These are phyloP conservation scores for Medicago ruthenica DNA, from an alignment of 306 rosid species.

Conservation along the genomic window DNA sequence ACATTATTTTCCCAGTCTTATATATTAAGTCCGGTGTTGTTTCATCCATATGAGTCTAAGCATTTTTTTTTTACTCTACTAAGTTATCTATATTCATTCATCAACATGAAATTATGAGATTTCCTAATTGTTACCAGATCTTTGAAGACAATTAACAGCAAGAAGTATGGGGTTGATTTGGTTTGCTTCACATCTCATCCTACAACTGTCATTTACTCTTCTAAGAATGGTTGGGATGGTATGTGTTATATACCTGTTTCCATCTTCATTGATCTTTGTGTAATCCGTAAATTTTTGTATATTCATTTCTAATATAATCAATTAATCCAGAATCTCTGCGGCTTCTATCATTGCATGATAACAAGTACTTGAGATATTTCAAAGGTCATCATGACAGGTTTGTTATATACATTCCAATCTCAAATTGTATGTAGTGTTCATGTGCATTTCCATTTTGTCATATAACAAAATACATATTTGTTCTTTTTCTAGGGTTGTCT, in stretches of 20 bases:
- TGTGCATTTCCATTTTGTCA: neutral
- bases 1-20: neutral
- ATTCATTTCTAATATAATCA: slow-evolving; percentile 35
- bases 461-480: slow-evolving; percentile 9
- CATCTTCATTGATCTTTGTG: slow-evolving; percentile 15
- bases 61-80: neutral
- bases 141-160: slow-evolving; percentile 98
- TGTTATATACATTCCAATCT: slow-evolving; percentile 28
- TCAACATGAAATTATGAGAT: slow-evolving; percentile 24
- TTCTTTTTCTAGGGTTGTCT: slow-evolving; percentile 75
- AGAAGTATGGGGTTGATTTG: slow-evolving; percentile 95
- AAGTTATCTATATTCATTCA: neutral
- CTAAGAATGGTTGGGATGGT: slow-evolving; percentile 99
- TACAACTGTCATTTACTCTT: slow-evolving; percentile 93
- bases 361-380: slow-evolving; percentile 93
- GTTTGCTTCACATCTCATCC: slow-evolving; percentile 98
- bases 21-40: neutral
- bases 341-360: slow-evolving; percentile 90
- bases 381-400: slow-evolving; percentile 99
- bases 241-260: slow-evolving; percentile 35
- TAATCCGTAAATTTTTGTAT: neutral
- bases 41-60: slow-evolving; percentile 5
- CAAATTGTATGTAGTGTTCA: neutral
- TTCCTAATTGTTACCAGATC: slow-evolving; percentile 60
- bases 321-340: slow-evolving; percentile 78